Evolutionary conservation across 257 asterid species (phyloP).

Genomic region (Solanum chilense): DNA sequence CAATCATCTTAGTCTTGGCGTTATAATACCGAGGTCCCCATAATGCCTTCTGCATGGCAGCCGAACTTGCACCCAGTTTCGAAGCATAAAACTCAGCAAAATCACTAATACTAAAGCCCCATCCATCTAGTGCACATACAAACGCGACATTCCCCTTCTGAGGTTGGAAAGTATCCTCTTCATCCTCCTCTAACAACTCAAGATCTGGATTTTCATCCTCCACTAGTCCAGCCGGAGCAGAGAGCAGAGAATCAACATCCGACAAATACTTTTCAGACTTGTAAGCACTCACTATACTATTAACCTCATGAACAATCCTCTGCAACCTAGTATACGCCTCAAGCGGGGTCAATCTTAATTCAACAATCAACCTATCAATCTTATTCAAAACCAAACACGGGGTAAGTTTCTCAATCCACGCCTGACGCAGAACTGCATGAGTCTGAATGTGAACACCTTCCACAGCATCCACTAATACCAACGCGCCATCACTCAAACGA

Average conservation of each 20-base stretch:
- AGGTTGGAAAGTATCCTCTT: conserved; percentile 91
- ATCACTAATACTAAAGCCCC: conserved; percentile 70
- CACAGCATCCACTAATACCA: conserved; percentile 81
- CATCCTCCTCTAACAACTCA: conserved; percentile 70
- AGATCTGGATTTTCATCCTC: conserved; percentile 39
- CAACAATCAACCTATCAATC: conserved; percentile 70
- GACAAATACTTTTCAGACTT: conserved; percentile 85
- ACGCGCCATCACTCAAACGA: conserved; percentile 89
- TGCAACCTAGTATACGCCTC: conserved; percentile 68
- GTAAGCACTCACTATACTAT: conserved; percentile 72
- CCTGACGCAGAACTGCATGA: conserved; percentile 86
- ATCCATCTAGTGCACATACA: conserved; percentile 90
- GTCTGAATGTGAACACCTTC: conserved; percentile 99
- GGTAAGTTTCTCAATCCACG: conserved; percentile 87
- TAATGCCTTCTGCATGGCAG: conserved; percentile 56
- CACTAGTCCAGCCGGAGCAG: conserved; percentile 34
- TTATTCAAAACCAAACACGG: conserved; percentile 80
- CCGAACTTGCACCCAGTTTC: conserved; percentile 60
- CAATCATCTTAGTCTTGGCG: conserved; percentile 64
- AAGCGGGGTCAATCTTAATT: conserved; percentile 71
- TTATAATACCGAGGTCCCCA: conserved; percentile 84
- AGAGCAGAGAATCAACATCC: conserved; percentile 81
- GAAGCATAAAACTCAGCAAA: conserved; percentile 72
- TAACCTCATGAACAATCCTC: conserved; percentile 88
- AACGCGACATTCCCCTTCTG: conserved; percentile 93